Base-by-base conservation (phyloP, 768 basidiomycete genomes). In the Phylloporus sp. region DNA sequence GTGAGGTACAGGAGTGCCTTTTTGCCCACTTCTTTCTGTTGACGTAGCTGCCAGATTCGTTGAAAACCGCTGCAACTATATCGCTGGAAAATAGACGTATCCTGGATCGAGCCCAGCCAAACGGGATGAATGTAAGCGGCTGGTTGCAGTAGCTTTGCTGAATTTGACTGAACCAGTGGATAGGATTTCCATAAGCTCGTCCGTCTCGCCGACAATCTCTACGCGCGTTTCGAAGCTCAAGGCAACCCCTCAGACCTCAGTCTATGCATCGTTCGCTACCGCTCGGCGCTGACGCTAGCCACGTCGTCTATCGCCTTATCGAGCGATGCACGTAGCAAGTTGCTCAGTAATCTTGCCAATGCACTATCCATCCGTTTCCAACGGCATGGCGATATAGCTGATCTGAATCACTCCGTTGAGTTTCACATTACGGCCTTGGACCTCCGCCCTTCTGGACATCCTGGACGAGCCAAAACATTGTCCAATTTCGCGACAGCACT, bases 401-500 rank as follows among this genome's bases (percentile, higher is more conserved):
- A 69, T 45, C 43, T 69, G 16, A 56, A 58, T n/a, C 59, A 57
- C 23, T 67, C 67, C 5, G 59, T 68, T 5, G 60, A 68, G 38
- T 68, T 55, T 49, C 57, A 67, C 36, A 46, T 59, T 34, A 50
- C 58, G 0, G 66, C 64, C 11, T 51, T 71, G 45, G 52, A 62
- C n/a, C 54, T 68, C 44, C 55, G 64, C 26, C 59, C 64, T 45
- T 47, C 57, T 27, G 59, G 58, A 13, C 62, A 70, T 43, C 59
- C 68, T 12, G 56, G 61, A n/a, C 57, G 58, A 32, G 45, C 60
- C 28, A 59, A 42, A 35, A 47, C 59, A 10, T 26, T 73, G 27
- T 62, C 59, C 35, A 66, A 65, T 35, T 66, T 70, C 44, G 69
- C 66, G 5, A 60, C 59, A 22, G 61, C 57, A 9, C 44, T 72